Evolutionary conservation across 768 basidiomycete genomes (phyloP), one percentile per base, ranked within the genome.

Genomic region (Boletus sp.): DNA sequence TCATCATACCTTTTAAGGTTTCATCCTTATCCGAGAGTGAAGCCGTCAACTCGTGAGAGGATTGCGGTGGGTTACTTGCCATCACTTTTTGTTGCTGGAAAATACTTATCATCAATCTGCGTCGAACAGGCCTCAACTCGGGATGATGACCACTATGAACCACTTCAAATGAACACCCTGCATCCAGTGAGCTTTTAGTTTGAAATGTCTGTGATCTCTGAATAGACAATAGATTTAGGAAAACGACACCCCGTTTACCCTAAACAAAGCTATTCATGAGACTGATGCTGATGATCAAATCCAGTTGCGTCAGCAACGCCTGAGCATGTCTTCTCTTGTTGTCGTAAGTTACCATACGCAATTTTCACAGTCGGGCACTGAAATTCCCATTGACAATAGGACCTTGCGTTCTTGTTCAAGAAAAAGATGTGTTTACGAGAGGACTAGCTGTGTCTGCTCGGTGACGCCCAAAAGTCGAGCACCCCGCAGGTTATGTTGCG

Each of bases 21-120:
- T 28, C 69, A 70, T 54, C 69, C 69, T 35, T 70, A 70, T 54
- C 69, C 69, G 39, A 67, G 71, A 33, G 44, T 42, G 37, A 65
- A 62, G 28, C 47, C 35, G 2, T 65, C 63, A 52, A 24, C 41
- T 41, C 67, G 59, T 60, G 70, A 71, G 63, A 67, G 55, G 57
- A 47, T 67, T 14, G 8, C 37, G 59, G 71, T 70, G 41, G 18
- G 56, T 52, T 45, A 18, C 17, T 54, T 51, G 12, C 12, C 53
- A 15, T 57, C 35, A 3, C 49, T 40, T 15, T 44, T 28, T 50
- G 47, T 33, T 53, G 33, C 51, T 63, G 53, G 46, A 55, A 53
- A 45, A 46, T 18, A 17, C 50, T 67, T 41, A 54, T 39, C 24
- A 7, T 47, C 47, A 50, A 33, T 30, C 33, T n/a, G 5, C 28